Evolutionary conservation across 192 early-diverging fungal species (phyloP), one percentile per base, ranked within the genome.

Genomic region (Borealophlyctis nickersoniae): DNA sequence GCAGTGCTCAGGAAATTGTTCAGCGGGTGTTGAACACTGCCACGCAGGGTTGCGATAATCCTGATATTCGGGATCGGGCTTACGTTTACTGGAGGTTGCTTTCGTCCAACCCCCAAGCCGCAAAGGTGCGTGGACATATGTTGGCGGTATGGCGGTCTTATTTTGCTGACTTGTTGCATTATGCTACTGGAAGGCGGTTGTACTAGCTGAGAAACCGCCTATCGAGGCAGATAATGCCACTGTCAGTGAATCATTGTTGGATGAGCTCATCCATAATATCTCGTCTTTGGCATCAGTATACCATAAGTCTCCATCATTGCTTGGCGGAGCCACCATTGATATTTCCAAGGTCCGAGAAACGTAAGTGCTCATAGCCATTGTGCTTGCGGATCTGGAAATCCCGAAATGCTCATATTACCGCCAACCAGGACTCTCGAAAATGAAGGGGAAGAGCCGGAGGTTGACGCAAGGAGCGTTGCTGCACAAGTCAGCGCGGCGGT

Each of bases 31-130:
- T 99, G 49, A 90, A 95, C 72, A 86, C 83, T 14, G 92, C 94
- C 2, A 94, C 96, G 1, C 85, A 90, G 60, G 88, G 87, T 53
- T 88, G 86, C 63, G 92, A 96, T 60, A 95, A 95, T 70, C 92
- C 95, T 5, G 96, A 99, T 71, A 89, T 96, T 28, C 84, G 96
- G 29, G 96, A 99, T 67, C 84, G 96, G 19, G 95, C 94, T 4
- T 99, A 94, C 67, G 81, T 99, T 36, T 99, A 99, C 78, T 99
- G 96, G 96, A 81, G 96, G 58, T 77, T 99, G 60, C 77, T 99
- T 2, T 94, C 92, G 2, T 90, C 93, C 22, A 90, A 94, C 73
- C 96, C 96, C 4, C 86, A 92, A 63, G 89, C 92, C 3, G 95
- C 95, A 16, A 93, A 95, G 80, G 86, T 87, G 66, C 23, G 63